These are phyloP conservation scores for Parachaetomium inaequale DNA, from an alignment of 495 filamentous ascomycete genomes.

Conservation along the genomic window DNA sequence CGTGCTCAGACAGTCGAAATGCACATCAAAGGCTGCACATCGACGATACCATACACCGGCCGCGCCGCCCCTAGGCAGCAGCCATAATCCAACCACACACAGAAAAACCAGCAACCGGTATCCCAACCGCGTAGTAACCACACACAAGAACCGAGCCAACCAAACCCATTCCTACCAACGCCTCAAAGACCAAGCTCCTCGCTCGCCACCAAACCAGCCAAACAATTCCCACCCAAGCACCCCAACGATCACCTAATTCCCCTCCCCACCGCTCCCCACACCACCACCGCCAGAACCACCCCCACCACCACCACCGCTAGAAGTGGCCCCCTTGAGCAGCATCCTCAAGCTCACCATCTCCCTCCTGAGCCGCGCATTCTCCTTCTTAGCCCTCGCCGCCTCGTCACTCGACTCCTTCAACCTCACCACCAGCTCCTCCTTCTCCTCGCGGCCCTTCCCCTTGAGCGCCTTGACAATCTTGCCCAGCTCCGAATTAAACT, in stretches of 20 bases:
- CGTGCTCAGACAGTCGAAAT: constrained; percentile 1
- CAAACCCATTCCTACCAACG: neutral
- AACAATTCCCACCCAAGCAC: constrained; percentile 9
- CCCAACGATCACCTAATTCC: constrained; percentile 11
- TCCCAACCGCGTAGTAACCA: neutral
- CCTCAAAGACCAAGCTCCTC: neutral
- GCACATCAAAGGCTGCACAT: neutral
- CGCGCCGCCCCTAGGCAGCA: neutral
- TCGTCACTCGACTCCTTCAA: constrained; percentile 67
- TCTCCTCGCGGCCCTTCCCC: constrained; percentile 64
- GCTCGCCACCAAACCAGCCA: neutral
- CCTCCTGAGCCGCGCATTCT: constrained; percentile 60
- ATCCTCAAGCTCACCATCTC: constrained; percentile 51
- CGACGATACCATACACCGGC: constrained; percentile 6
- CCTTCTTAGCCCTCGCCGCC: constrained; percentile 67
- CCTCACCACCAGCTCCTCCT: constrained; percentile 66
- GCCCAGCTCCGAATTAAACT: constrained; percentile 84
- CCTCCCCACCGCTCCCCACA: constrained; percentile 1
- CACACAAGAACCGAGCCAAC: neutral
- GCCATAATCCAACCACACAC: neutral
- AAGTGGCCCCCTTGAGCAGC: constrained; percentile 40
- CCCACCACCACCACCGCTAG: neutral
- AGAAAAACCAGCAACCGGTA: neutral
- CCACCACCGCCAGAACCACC: neutral
- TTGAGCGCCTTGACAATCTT: constrained; percentile 74